Percentiles rank a stretch among this genome's conserved stretches.
Evolutionary conservation across 176 grass and related monocot genomes (phyloP).

Genomic region (Chrysopogon serrulatus): DNA sequence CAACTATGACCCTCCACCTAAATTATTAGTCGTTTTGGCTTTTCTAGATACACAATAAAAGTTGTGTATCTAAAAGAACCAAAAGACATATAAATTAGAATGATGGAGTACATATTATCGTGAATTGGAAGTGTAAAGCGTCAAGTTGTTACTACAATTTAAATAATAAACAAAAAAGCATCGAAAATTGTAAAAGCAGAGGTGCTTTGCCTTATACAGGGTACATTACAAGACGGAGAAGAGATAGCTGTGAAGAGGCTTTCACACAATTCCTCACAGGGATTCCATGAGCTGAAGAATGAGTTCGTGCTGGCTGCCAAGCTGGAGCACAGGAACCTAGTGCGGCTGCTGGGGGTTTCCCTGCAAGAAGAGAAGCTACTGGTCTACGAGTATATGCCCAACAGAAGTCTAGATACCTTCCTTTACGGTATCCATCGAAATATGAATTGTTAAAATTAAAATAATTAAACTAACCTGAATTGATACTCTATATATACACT

Average conservation of each 20-base stretch:
- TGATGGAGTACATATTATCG: too few species aligned
- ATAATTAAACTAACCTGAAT: not conserved
- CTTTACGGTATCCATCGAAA: constrained; percentile 3
- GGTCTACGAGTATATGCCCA: constrained; percentile 27
- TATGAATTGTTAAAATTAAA: not conserved
- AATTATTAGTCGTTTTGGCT: too few species aligned
- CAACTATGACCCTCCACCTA: too few species aligned
- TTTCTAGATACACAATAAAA: too few species aligned
- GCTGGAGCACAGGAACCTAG: constrained; percentile 34
- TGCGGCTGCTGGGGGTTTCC: constrained; percentile 2
- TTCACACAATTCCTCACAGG: constrained; percentile 4
- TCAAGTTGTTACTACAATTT: too few species aligned
- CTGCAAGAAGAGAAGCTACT: constrained; percentile 26
- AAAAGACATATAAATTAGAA: too few species aligned
- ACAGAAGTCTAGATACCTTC: constrained; percentile 27
- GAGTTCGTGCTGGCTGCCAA: constrained; percentile 18
- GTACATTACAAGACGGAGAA: not conserved
- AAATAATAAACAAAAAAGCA: too few species aligned
- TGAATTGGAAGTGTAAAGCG: too few species aligned
- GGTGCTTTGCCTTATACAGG: not conserved
- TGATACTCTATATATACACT: not conserved
- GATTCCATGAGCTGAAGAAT: constrained; percentile 29
- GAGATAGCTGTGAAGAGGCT: constrained; percentile 40
- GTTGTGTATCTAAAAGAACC: too few species aligned
- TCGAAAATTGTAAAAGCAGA: not conserved